Base-by-base conservation (phyloP, 371 early-diverging fungal species). In the Mortierella sp. region DNA sequence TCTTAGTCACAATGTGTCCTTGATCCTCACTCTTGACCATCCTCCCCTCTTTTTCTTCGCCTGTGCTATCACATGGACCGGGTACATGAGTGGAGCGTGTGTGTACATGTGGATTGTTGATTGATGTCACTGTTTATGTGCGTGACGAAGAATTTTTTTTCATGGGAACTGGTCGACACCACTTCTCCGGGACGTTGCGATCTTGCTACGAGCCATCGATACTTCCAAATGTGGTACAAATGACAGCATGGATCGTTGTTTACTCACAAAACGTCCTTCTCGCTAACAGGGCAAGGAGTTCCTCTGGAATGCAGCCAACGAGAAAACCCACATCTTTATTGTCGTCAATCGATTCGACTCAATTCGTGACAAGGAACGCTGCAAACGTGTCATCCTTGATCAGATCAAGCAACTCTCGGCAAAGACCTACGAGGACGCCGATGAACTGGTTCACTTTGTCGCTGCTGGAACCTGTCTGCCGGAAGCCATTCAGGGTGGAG, bases 261-360 rank as follows among this genome's bases (percentile, higher is more conserved):
- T 3, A 54, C 19, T 19, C 18, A 18, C 38, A 5, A 38, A 16
- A 28, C 30, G 14, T 24, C 19, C 18, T 31, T 18, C 49, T 53
- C 43, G 39, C 30, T 14, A 12, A 54, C 78, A 92, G 94, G 96
- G 95, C 46, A 91, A 93, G 61, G 95, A 99, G 83, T 99, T 99
- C 81, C 83, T 99, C 72, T 86, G 87, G 78, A 95, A 91, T 60
- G 98, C 98, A 3, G 93, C 95, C 49, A 94, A 95, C 73, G 99
- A 99, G 82, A 99, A 99, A 86, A 95, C 96, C 4, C 96, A 94
- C 76, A 94, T 99, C 46, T 99, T 99, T 65, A 95, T 98, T 70
- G 97, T 97, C 39, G 96, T 97, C 64, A 99, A 99, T 80, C 89
- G 93, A 51, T 99, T 98, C 72, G 99, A 99, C 80, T 87, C 89